These are phyloP conservation scores for Heliocybe sulcata DNA, from an alignment of 1,284 basidiomycete species.

Conservation along the genomic window DNA sequence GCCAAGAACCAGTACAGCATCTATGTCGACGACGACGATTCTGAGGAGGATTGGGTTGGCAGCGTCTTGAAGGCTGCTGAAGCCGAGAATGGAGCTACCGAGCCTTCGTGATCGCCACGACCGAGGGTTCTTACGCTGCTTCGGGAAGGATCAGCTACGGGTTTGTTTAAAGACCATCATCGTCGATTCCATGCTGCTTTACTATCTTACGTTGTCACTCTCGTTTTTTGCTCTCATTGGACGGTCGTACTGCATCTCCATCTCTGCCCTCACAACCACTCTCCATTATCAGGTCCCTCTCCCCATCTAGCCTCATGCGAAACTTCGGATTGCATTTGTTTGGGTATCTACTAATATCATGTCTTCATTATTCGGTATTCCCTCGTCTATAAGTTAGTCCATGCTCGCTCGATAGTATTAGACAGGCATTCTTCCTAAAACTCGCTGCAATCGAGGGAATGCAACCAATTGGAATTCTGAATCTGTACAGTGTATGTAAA, in stretches of 20 bases:
- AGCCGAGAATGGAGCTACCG: constrained; percentile 10
- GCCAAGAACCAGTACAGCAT: constrained; percentile 12
- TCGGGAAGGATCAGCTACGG: no score
- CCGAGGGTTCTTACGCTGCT: no score
- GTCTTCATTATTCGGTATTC: background rate
- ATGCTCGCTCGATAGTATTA: background rate
- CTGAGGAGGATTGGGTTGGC: constrained; percentile 51
- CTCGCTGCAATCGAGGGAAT: background rate
- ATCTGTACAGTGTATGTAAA: no score
- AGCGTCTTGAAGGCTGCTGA: constrained; percentile 52
- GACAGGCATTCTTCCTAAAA: background rate
- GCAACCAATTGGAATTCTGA: background rate
- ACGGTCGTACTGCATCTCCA: background rate
- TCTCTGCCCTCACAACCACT: background rate
- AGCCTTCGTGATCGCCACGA: no score
- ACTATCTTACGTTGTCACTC: background rate
- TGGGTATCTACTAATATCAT: background rate
- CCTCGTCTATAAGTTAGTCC: background rate
- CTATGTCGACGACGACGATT: constrained; percentile 24
- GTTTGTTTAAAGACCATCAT: background rate
- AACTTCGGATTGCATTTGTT: background rate
- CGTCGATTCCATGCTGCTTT: background rate
- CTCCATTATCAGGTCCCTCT: background rate
- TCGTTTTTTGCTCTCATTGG: background rate
- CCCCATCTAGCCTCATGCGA: background rate